Base-by-base conservation (phyloP, 805 yeast genomes). In the Tetrapisispora pingtungensis region DNA sequence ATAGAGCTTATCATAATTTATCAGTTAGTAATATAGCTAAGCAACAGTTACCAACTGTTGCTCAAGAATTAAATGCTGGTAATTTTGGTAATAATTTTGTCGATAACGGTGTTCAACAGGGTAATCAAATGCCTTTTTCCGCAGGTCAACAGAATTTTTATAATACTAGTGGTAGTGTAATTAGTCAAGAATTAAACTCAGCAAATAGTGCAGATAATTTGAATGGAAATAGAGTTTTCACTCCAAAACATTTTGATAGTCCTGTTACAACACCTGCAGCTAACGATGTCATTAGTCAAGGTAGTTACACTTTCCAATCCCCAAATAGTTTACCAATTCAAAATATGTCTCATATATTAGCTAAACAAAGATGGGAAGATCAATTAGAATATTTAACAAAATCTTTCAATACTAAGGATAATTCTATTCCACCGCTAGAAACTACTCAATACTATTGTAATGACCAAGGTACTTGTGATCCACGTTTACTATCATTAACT, bases 401-500 rank as follows among this genome's bases (percentile, higher is more conserved):
- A 36, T 61, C 75, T 1, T 89, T 85, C 62, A 71, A 73, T 42
- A 84, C 96, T 1, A 80, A 85, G 54, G 79, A 81, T 58, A 79
- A 86, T 56, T 81, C 88, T 1, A 73, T 77, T 13, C 95, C 46
- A 13, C 97, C 97, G 2, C 69, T 77, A 12, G 80, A 93, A 0
- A 84, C 89, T 1, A 75, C 85, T 1, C 80, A 76, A 49, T 84
- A 70, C 57, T 69, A 67, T 36, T 75, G 81, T 1, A 68, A 75
- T 27, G 97, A 90, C 59, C 95, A 87, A 60, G 95, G 94, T 7
- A 75, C 80, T 10, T 77, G 95, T 1, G 77, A 84, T 19, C 89
- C 97, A 3, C 77, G 84, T 47, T 80, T 80, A 61, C 74, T 83
- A 54, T 72, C 95, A 44, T 67, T 84, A 50, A 70, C 95, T 7